Evolutionary conservation across 2,329 filamentous ascomycete species (phyloP).

Genomic region (Microsporum ferrugineum): DNA sequence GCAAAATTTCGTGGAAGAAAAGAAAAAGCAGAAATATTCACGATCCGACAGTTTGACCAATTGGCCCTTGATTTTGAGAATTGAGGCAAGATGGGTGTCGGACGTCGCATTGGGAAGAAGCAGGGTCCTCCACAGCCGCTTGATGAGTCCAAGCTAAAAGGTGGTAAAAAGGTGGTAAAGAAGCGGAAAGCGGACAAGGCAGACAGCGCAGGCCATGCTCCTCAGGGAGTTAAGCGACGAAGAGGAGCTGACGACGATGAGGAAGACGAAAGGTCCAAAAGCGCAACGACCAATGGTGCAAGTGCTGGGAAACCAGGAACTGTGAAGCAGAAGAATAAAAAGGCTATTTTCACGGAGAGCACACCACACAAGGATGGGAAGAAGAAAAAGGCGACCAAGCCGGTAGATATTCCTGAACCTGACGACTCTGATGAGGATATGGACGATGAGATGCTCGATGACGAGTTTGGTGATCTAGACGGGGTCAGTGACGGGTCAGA

Average conservation of each 20-base stretch:
- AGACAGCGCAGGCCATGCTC: conserved; percentile 35
- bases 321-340: conserved; percentile 28
- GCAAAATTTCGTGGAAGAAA: neutral
- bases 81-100: conserved; percentile 61
- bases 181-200: conserved; percentile 76
- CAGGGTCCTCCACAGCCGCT: conserved; percentile 77
- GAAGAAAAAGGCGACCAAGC: conserved; percentile 28
- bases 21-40: neutral
- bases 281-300: conserved; percentile 33
- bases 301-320: conserved; percentile 32
- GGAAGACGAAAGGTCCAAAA: conserved; percentile 52
- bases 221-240: conserved; percentile 12
- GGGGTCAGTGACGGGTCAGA: conserved; percentile 33
- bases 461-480: conserved; percentile 38
- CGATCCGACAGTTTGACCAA: neutral
- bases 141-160: conserved; percentile 55
- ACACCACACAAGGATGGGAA: conserved; percentile 18
- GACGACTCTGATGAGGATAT: conserved; percentile 31
- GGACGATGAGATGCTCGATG: conserved; percentile 31
- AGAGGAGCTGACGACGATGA: conserved; percentile 19
- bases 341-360: conserved; percentile 7
- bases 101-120: conserved; percentile 83
- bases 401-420: conserved; percentile 19
- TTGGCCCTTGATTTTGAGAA: neutral
- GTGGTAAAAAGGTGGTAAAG: conserved; percentile 55